Base-by-base conservation (phyloP, 208 protist genomes). In the Naegleria fowleri region DNA sequence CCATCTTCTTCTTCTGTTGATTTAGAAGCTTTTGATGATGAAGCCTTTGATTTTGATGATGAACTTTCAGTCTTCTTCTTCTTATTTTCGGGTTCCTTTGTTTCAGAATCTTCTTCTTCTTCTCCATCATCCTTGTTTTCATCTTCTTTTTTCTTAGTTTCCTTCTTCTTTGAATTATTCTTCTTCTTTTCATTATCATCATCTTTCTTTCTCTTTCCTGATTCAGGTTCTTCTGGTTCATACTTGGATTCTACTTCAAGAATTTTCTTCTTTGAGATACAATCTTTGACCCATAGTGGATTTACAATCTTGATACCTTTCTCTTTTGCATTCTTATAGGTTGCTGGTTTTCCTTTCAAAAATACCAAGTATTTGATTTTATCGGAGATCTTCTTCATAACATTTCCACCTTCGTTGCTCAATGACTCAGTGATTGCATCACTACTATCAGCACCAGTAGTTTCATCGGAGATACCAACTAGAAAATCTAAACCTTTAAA, bases 191-290 rank as follows among this genome's bases (percentile, higher is more conserved):
- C 76, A 3, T 36, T 40, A 15, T 84, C 76, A 84, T 84, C 76
- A 16, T 15, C 29, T 40, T 84, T 84, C 76, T 84, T 84, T 84
- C 76, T 84, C 29, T 84, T 84, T 16, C 38, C 38, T 15, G 29
- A 33, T 84, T 84, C 76, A 2, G 76, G 29, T 84, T 84, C 38
- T 40, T 84, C 38, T 84, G 76, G 76, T 84, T 84, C 33, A 84
- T 33, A 36, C 16, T 33, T 40, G 16, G 29, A 33, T 39, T 84
- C 33, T 38, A 40, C 33, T 9, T 16, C 11, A 41, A 84, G 11
- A 16, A 41, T 16, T 84, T 84, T 84, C 76, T 84, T 84, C 29
- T 84, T 19, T 40, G 16, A 19, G 2, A 84, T 15, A 84, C 76
- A 84, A 40, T 84, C 76, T 2, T 84, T 84, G 29, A 84, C 76